Conservation (phyloP, 345 rosid species). For the Eucalyptus pumila region DNA sequence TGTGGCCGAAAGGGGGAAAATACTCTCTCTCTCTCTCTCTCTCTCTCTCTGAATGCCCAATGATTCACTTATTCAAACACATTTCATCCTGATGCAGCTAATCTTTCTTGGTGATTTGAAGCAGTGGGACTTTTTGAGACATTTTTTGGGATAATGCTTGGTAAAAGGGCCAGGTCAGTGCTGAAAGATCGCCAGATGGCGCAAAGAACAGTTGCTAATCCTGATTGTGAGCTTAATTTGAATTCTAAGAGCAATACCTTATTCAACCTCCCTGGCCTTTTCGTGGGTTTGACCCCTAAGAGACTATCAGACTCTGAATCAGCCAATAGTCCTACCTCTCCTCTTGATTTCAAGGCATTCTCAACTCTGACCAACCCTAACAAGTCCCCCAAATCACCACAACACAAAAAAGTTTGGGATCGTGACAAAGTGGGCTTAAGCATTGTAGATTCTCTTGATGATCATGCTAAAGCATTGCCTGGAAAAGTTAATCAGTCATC, state of each 20-base stretch:
- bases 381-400: slow-evolving; percentile 26
- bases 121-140: neutral
- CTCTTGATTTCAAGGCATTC: slow-evolving; percentile 60
- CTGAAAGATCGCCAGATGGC: slow-evolving; percentile 25
- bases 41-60: neutral
- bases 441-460: slow-evolving; percentile 59
- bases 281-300: slow-evolving; percentile 55
- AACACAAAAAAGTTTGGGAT: slow-evolving; percentile 42
- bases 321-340: slow-evolving; percentile 85
- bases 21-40: neutral
- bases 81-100: neutral
- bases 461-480: slow-evolving; percentile 12
- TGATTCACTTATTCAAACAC: neutral
- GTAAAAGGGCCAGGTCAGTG: slow-evolving; percentile 35
- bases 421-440: slow-evolving; percentile 71
- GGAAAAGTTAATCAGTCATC: slow-evolving; percentile 21
- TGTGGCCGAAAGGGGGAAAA: neutral
- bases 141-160: slow-evolving; percentile 6
- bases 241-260: slow-evolving; percentile 19
- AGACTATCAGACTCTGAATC: slow-evolving; percentile 65
- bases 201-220: neutral
- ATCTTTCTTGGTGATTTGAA: neutral
- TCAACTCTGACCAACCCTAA: slow-evolving; percentile 26
- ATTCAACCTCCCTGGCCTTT: slow-evolving; percentile 51
- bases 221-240: slow-evolving; percentile 1